These are phyloP conservation scores for Diaporthe aspalathi DNA, from an alignment of 2,329 filamentous ascomycete genomes.

Conservation along the genomic window DNA sequence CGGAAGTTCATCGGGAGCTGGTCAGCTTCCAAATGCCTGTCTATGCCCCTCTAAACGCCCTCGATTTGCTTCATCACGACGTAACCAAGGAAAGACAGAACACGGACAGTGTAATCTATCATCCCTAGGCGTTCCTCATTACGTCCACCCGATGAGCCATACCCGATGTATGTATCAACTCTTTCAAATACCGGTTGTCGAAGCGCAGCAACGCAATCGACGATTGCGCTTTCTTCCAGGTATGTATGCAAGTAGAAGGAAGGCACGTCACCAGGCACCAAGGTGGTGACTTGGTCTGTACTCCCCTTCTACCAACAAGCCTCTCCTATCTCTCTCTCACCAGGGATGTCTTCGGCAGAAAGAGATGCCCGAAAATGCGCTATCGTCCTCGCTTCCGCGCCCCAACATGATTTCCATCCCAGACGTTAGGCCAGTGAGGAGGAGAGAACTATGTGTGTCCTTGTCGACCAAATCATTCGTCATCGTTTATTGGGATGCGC, in stretches of 20 bases:
- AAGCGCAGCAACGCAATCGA: not conserved
- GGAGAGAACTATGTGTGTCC: not conserved
- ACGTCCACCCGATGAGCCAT: conserved; percentile 14
- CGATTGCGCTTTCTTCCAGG: conserved; percentile 11
- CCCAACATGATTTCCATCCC: not conserved
- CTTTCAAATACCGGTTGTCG: conserved; percentile 3
- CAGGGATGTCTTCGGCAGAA: not conserved
- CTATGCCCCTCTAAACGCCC: conserved; percentile 41
- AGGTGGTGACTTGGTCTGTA: not conserved
- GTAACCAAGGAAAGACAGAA: conserved; percentile 32
- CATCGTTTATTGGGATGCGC: conserved; percentile 81
- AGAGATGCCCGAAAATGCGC: not conserved
- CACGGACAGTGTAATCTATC: conserved; percentile 27
- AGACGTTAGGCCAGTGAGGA: not conserved
- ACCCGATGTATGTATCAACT: not conserved
- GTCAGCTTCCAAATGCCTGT: conserved; percentile 35
- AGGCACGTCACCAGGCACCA: conserved; percentile 3
- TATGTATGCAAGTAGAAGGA: conserved; percentile 2
- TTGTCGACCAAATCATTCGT: conserved; percentile 5
- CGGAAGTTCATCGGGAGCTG: conserved; percentile 32
- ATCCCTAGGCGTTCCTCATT: conserved; percentile 28
- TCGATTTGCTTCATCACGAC: conserved; percentile 37
- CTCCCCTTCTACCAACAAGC: not conserved
- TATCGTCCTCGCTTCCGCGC: not conserved
- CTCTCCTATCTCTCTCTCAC: conserved; percentile 1